These are phyloP conservation scores for Leishmania guyanensis DNA, from an alignment of 208 protist species.

Conservation along the genomic window DNA sequence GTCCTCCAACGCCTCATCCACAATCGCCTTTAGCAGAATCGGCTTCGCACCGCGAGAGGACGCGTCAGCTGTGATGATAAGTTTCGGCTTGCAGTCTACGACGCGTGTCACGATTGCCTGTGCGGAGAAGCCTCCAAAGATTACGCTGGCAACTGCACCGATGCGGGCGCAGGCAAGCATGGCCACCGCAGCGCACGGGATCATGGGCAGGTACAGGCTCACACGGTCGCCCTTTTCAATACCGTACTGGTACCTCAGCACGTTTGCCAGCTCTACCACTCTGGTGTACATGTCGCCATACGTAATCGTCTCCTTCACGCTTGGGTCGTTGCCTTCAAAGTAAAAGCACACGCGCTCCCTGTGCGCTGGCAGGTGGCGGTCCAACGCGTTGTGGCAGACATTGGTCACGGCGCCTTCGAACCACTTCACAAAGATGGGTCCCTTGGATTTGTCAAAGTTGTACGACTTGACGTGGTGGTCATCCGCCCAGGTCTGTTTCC, in stretches of 20 bases:
- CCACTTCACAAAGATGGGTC: conserved; percentile 77
- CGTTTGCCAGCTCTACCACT: conserved; percentile 89
- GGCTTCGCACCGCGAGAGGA: conserved; percentile 85
- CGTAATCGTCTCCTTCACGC: conserved; percentile 57
- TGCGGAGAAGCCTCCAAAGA: conserved; percentile 87
- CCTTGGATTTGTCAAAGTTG: conserved; percentile 82
- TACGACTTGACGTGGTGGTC: conserved; percentile 62
- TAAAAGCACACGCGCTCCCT: conserved; percentile 84
- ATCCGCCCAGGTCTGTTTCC: conserved; percentile 64
- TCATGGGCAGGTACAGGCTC: conserved; percentile 97
- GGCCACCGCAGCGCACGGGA: conserved; percentile 84
- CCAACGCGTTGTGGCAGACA: conserved; percentile 91
- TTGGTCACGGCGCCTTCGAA: conserved; percentile 83
- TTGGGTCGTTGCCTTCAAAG: conserved; percentile 87
- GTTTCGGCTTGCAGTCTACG: conserved; percentile 54
- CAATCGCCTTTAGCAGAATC: conserved; percentile 90
- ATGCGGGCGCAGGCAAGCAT: conserved; percentile 99
- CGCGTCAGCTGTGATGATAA: conserved; percentile 85
- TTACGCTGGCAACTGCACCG: conserved; percentile 87
- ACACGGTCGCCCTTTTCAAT: conserved; percentile 94
- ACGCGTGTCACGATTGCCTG: conserved; percentile 65
- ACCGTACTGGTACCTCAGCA: conserved; percentile 85
- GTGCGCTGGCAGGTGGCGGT: conserved; percentile 75
- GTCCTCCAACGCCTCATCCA: conserved; percentile 71
- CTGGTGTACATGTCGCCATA: conserved; percentile 86